Conservation (phyloP, 805 yeast species). For the Sugiyamaella chiloensis region DNA sequence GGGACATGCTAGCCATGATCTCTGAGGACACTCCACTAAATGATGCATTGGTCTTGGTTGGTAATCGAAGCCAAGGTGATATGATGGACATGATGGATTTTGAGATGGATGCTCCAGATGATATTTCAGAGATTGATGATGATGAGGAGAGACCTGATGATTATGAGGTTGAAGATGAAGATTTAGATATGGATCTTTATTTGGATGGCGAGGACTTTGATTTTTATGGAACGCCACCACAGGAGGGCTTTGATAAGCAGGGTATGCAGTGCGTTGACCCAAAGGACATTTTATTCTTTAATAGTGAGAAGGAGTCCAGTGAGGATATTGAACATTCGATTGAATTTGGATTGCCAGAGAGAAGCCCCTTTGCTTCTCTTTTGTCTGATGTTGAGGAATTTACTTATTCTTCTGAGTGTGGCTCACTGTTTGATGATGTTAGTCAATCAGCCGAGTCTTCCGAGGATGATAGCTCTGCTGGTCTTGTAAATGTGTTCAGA, state of each 20-base stretch:
- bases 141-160: conserved; percentile 2
- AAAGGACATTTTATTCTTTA: not conserved
- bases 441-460: not conserved
- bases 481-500: not conserved
- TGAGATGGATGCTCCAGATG: not conserved
- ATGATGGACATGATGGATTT: not conserved
- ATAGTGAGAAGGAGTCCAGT: too few relatives aligned
- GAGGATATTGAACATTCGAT: too few relatives aligned
- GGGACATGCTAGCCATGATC: conserved; percentile 4
- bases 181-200: not conserved
- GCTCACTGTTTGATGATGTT: not conserved
- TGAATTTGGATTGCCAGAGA: too few relatives aligned
- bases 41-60: not conserved
- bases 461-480: not conserved
- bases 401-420: not conserved
- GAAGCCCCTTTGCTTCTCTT: not conserved
- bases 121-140: not conserved
- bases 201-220: not conserved
- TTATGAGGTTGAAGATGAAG: conserved; percentile 1
- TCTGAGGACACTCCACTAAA: not conserved
- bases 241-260: too few relatives aligned
- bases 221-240: too few relatives aligned
- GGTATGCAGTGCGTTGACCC: not conserved
- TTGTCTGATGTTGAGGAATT: not conserved
- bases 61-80: not conserved